A percentile compares a stretch with the other conserved stretches of the same genome.
phyloP scores from a whole-genome alignment of 768 basidiomycete genomes.

The Tulasnella calospora region DNA sequence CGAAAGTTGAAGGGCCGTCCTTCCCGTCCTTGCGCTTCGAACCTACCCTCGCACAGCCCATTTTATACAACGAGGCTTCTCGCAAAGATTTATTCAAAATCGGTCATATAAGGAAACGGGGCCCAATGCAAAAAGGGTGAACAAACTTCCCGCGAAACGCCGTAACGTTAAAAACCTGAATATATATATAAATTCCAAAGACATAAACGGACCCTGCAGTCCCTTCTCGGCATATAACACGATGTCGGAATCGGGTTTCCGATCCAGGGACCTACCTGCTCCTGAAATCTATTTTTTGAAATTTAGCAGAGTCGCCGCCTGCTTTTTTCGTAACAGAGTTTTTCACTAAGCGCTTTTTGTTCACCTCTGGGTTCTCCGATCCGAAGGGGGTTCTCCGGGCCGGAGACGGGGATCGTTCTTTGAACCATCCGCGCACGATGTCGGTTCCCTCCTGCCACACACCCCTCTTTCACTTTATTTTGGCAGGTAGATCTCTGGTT shows the following conservation, averaged over 20 bases:
- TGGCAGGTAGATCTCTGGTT: neutral
- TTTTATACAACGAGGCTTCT: neutral
- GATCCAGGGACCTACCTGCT: neutral
- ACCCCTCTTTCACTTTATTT: neutral
- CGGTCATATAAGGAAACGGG: neutral
- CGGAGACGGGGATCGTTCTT: neutral
- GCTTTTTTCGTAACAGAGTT: constrained; percentile 1
- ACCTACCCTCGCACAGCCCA: neutral
- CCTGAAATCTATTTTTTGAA: constrained; percentile 3
- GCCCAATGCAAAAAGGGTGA: neutral
- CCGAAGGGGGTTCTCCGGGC: neutral
- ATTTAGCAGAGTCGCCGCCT: neutral
- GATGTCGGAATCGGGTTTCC: neutral
- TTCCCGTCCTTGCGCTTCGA: neutral
- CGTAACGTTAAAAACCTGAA: constrained; percentile 3
- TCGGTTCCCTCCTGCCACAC: neutral
- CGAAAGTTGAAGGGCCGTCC: neutral
- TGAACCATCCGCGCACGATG: neutral
- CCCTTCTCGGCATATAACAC: neutral
- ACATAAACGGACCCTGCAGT: neutral
- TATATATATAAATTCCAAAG: too few relatives aligned
- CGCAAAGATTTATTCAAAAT: neutral
- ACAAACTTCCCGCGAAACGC: neutral
- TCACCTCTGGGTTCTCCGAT: neutral
- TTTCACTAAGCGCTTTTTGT: neutral